Base-by-base conservation (phyloP, 2,329 filamentous ascomycete genomes). In the Cryphonectria naterciae region DNA sequence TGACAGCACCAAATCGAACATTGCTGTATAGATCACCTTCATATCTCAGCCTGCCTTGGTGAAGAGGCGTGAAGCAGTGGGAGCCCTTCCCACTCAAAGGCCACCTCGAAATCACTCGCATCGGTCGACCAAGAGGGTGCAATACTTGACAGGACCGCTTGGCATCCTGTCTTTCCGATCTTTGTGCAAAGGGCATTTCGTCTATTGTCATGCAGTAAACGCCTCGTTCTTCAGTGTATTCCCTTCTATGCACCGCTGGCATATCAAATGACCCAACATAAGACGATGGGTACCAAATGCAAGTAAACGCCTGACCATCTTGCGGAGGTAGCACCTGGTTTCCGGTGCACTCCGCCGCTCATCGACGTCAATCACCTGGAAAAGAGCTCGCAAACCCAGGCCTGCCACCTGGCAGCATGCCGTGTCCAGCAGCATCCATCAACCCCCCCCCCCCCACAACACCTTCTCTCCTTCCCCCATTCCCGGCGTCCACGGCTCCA, bases 181-280 rank as follows among this genome's bases (percentile, higher is more conserved):
- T 32, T 17, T 35, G 5, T 58, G 15, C 54, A 32, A 17, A 19
- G 54, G 54, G 25, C 25, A 58, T 35, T 6, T 46, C 13, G 22
- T 64, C 41, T 41, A 64, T 64, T 39, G 58, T 5, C 58, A 39
- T 10, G 58, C 22, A 61, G 19, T 61, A 15, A 61, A 61, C 58
- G 32, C 58, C 58, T 39, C 35, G 2, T 39, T 39, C 35, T 32
- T 39, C 32, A 61, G 32, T 22, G 35, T 61, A 39, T 39, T n/a
- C 35, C 58, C 32, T 39, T 25, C 32, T 61, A 61, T 61, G 58
- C 35, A 61, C 35, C 58, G 8, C 58, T 39, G 19, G 11, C 17
- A 37, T 39, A 35, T 61, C 58, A 35, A 37, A 61, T 2, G 58
- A 39, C 35, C 41, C 58, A 39, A 61, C 22, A 35, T n/a, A 39